These are phyloP conservation scores for Clonostachys chloroleuca DNA, from an alignment of 2,329 filamentous ascomycete genomes.

Conservation along the genomic window DNA sequence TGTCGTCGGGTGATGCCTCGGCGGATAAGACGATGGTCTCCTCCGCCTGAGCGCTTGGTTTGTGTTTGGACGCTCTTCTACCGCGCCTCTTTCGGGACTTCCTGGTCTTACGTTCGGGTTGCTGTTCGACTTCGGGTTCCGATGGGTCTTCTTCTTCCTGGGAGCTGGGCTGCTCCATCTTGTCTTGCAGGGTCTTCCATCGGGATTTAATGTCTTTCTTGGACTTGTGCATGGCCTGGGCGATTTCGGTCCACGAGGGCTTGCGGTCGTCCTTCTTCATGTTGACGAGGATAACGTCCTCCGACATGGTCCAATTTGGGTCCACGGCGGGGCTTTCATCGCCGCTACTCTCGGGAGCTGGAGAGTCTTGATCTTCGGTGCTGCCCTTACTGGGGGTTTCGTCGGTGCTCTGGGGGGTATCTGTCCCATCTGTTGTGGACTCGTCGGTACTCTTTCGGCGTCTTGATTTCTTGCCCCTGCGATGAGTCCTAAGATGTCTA, in stretches of 20 bases:
- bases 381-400: neutral
- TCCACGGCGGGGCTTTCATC: neutral
- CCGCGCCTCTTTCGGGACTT: neutral
- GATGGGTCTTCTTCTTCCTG: constrained; percentile 3
- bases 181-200: constrained; percentile 22
- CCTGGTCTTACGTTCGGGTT: constrained; percentile 1
- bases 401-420: neutral
- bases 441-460: neutral
- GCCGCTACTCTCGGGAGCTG: neutral
- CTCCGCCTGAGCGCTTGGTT: neutral
- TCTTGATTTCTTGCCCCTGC: neutral
- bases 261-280: constrained; percentile 22
- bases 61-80: constrained; percentile 3
- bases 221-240: constrained; percentile 12
- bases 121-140: neutral
- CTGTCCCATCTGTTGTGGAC: neutral
- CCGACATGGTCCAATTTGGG: constrained; percentile 23
- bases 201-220: constrained; percentile 21
- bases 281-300: constrained; percentile 23
- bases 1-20: neutral
- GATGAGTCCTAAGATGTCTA: neutral
- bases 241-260: constrained; percentile 22
- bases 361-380: neutral
- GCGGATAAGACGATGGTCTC: no score
- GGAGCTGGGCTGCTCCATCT: constrained; percentile 1